These are phyloP conservation scores for Serendipita sp. DNA, from an alignment of 768 basidiomycete species.

Conservation along the genomic window DNA sequence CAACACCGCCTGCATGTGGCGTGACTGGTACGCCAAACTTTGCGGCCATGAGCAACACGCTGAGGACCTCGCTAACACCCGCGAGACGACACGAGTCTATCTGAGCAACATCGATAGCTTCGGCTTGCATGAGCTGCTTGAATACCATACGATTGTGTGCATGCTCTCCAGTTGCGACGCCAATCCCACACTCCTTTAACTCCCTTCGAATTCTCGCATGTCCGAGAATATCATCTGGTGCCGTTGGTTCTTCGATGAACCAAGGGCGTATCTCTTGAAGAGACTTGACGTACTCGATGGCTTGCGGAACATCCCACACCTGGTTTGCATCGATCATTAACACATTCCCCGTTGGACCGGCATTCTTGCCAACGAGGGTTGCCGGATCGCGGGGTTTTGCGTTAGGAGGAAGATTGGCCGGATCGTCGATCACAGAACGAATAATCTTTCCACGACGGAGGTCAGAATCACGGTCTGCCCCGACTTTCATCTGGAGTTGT, in stretches of 20 bases:
- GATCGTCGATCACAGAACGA: constrained; percentile 89
- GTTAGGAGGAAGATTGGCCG: constrained; percentile 56
- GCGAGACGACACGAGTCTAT: constrained; percentile 90
- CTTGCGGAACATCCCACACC: constrained; percentile 87
- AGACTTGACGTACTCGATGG: constrained; percentile 77
- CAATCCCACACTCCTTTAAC: constrained; percentile 64
- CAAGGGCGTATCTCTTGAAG: constrained; percentile 75
- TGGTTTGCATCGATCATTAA: constrained; percentile 98
- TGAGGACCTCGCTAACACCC: constrained; percentile 87
- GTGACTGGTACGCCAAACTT: constrained; percentile 84
- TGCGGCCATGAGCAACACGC: constrained; percentile 77
- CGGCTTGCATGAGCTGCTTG: constrained; percentile 81
- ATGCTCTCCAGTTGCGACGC: constrained; percentile 89
- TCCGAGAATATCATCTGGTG: constrained; percentile 72
- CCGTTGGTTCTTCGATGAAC: constrained; percentile 94
- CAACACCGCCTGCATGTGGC: constrained; percentile 91
- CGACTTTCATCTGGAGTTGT: constrained; percentile 65
- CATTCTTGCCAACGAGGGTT: constrained; percentile 73
- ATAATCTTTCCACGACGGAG: constrained; percentile 78
- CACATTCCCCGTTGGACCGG: constrained; percentile 84
- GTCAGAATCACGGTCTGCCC: constrained; percentile 66
- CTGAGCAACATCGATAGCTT: constrained; percentile 89
- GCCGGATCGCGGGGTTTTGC: constrained; percentile 42
- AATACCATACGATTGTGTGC: constrained; percentile 92
- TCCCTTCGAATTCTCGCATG: constrained; percentile 43